phyloP scores from a whole-genome alignment of 169 alveolate genomes.

The Plasmodium yoelii region DNA sequence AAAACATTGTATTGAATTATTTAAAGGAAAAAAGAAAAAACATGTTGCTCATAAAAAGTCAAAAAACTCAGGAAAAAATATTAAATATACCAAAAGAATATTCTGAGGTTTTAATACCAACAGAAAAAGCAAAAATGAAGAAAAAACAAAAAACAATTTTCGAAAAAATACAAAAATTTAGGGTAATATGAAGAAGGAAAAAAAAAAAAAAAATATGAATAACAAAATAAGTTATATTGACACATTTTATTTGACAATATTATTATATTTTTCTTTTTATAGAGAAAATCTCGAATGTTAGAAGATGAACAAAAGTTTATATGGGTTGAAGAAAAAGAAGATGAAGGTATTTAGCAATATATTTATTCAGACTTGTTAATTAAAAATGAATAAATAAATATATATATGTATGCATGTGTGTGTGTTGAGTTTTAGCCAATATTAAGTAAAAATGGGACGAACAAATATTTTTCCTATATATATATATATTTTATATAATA shows the following conservation, averaged over 20 bases:
- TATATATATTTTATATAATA: too few species aligned
- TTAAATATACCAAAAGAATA: conserved; percentile 60
- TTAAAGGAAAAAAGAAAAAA: conserved; percentile 41
- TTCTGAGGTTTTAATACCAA: conserved; percentile 44
- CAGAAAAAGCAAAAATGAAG: conserved; percentile 70
- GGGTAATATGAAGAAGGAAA: conserved; percentile 4
- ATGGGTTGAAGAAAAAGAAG: conserved; percentile 71
- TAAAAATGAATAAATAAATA: too few species aligned
- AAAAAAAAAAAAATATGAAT: background rate
- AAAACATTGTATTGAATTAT: conserved; percentile 14
- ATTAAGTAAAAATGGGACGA: too few species aligned
- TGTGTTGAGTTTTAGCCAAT: too few species aligned
- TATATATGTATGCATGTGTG: too few species aligned
- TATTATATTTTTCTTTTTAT: background rate
- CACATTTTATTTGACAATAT: background rate
- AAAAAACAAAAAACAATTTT: conserved; percentile 45
- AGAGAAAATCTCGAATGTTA: conserved; percentile 28
- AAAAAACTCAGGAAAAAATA: conserved; percentile 45
- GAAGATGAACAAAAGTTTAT: conserved; percentile 65
- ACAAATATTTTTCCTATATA: too few species aligned
- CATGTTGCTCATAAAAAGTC: conserved; percentile 28
- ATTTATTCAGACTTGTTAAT: too few species aligned
- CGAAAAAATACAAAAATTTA: conserved; percentile 40
- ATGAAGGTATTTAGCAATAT: conserved; percentile 2
- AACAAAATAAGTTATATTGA: background rate